Conservation (phyloP, 2,329 filamentous ascomycete species). For the Cladosporium cucumerinum region DNA sequence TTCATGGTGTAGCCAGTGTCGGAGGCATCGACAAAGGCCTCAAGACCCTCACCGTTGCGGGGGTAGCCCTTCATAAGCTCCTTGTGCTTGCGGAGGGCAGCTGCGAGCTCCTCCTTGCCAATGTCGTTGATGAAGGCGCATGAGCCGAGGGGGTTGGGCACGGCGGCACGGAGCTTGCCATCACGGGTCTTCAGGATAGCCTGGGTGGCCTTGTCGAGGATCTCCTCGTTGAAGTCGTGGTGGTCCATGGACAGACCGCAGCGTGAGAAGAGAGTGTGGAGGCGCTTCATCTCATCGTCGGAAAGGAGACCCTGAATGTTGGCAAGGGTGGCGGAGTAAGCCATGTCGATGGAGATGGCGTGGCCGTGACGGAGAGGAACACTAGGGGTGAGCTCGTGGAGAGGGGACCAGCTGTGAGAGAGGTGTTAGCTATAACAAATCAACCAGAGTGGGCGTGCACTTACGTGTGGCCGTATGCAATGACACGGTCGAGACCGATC, state of each 20-base stretch:
- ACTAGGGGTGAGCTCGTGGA: slow-evolving; percentile 67
- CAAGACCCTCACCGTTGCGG: slow-evolving; percentile 61
- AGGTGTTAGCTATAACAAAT: slow-evolving; percentile 9
- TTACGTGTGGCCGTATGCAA: slow-evolving; percentile 69
- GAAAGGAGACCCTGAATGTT: slow-evolving; percentile 60
- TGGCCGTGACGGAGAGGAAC: slow-evolving; percentile 69
- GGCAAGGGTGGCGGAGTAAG: slow-evolving; percentile 67
- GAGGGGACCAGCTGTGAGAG: slow-evolving; percentile 59
- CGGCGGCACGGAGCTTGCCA: slow-evolving; percentile 63
- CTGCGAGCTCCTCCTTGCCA: slow-evolving; percentile 58
- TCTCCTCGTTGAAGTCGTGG: slow-evolving; percentile 61
- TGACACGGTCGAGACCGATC: slow-evolving; percentile 68
- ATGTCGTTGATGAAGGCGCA: slow-evolving; percentile 70
- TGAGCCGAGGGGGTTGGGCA: slow-evolving; percentile 63
- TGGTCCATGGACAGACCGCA: slow-evolving; percentile 71
- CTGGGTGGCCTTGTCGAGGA: slow-evolving; percentile 63
- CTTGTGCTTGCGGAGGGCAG: slow-evolving; percentile 62
- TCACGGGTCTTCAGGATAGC: slow-evolving; percentile 71
- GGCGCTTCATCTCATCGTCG: slow-evolving; percentile 57
- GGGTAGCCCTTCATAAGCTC: slow-evolving; percentile 60
- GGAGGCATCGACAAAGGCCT: slow-evolving; percentile 66
- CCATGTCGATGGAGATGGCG: slow-evolving; percentile 74
- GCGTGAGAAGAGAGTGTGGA: slow-evolving; percentile 66
- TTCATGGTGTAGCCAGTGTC: slow-evolving; percentile 62
- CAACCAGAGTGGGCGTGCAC: slow-evolving; percentile 24